These are phyloP conservation scores for Rhodosporidiobolus odoratus DNA, from an alignment of 768 basidiomycete species.

Conservation along the genomic window DNA sequence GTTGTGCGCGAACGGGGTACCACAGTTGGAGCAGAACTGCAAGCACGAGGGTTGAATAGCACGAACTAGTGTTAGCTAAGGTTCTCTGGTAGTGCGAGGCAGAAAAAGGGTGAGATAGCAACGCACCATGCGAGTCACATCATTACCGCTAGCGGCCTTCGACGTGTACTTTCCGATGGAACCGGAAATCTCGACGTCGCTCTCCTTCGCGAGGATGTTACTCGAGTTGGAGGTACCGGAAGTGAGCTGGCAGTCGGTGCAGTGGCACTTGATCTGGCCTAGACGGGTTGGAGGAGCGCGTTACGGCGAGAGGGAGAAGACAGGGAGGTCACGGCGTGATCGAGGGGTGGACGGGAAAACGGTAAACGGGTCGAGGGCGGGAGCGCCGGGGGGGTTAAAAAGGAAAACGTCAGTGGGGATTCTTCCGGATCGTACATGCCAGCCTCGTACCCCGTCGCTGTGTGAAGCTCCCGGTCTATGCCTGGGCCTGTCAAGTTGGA, in stretches of 20 bases:
- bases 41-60: not conserved
- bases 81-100: not conserved
- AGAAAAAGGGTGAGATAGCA: too few relatives aligned
- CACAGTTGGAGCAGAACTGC: constrained; percentile 2
- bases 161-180: constrained; percentile 6
- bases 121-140: constrained; percentile 9
- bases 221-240: constrained; percentile 5
- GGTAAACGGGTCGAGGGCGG: too few relatives aligned
- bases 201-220: constrained; percentile 19
- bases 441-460: too few relatives aligned
- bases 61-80: not conserved
- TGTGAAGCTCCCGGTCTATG: too few relatives aligned
- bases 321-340: not conserved
- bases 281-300: not conserved
- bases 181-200: constrained; percentile 16
- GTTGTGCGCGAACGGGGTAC: constrained; percentile 25
- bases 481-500: too few relatives aligned
- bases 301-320: not conserved
- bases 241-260: constrained; percentile 24
- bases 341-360: not conserved
- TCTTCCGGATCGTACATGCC: too few relatives aligned
- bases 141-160: constrained; percentile 17
- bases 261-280: constrained; percentile 23
- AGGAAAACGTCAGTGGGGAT: too few relatives aligned
- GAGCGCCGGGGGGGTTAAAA: too few relatives aligned